Evolutionary conservation across 805 yeast species (phyloP), one percentile per base, ranked within the genome.

Genomic region (Alloascoidea hylecoeti): DNA sequence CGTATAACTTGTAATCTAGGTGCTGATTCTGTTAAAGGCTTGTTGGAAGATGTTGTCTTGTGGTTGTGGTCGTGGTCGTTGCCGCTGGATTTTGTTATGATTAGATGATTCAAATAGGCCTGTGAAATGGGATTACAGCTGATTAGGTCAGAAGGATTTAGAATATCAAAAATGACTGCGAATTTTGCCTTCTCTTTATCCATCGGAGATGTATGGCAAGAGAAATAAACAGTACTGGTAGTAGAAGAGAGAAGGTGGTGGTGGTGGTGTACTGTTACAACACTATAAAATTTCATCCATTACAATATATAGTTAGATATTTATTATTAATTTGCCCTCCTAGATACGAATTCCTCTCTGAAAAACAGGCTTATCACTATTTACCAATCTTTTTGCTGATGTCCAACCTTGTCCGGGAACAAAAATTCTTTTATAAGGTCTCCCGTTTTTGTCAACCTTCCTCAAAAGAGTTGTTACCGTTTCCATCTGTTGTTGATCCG

Each of bases 381-480:
- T n/a, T 30, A 15, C 16, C 5, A 32, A 37, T 37, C 44, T 51
- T 30, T 46, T 54, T n/a, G 53, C 44, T 5, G 68, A 50, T 1
- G 65, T 53, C 78, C 78, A 71, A 0, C 78, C 76, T 33, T 63
- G 49, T 6, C 64, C 64, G 1, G 72, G 74, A 19, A 70, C 56
- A 41, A 62, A 67, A 2, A 68, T 47, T 23, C 78, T 47, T 36
- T 66, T 55, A 37, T 59, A 61, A 4, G 58, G 61, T 34, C 57
- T 60, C 0, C 70, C 71, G 34, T 58, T 50, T 30, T 49, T 51
- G 42, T 63, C 69, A 15, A 27, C 19, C 14, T 41, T 47, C 9
- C n/a, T 23, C 30, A 23, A n/a, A 23, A 23, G 30, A n/a, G 9
- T 23, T 23, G 30, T n/a, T n/a, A 23, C 30, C n/a, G 30, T n/a